Base-by-base conservation (phyloP, 495 filamentous ascomycete genomes). In the Hyaloscypha bicolor region DNA sequence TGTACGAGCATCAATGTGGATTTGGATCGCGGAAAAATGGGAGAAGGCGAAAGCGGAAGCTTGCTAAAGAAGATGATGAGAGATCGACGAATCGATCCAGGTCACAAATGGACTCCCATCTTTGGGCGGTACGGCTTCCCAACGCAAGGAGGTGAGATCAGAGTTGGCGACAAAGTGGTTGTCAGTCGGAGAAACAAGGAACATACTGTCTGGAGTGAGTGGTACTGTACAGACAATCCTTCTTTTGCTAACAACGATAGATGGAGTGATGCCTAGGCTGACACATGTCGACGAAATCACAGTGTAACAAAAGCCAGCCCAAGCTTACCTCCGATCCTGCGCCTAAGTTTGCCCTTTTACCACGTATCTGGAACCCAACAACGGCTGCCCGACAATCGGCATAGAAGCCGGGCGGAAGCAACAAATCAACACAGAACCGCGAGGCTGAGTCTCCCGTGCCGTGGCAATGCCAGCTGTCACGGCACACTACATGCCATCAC, bases 1-100 rank as follows among this genome's bases (percentile, higher is more conserved):
- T 97, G 93, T 74, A 77, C 77, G 58, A 93, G 89, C 62, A 77
- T 96, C 70, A 95, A 97, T 77, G 85, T 97, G 62, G 92, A 96
- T 75, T 94, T 93, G 71, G 74, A 78, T 11, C 93, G 88, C 22
- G 92, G 93, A 1, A 83, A 82, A 73, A 85, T 83, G 69, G 88
- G 84, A 0, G 81, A 74, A n/a, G 88, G 86, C 2, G 87, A 91
- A 76, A 76, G 78, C 9, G 91, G 90, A 0, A 82, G 73, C 9
- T 81, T 94, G 21, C 76, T 95, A 61, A 94, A 94, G 81, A 91
- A 88, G 72, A 74, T 96, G 69, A 90, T 90, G 85, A 85, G 81
- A 64, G 91, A 94, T 77, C 83, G 93, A 42, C 80, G 93, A 67
- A 88, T 96, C 2, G 93, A 96, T 75, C 51, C 67, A 22, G 93